phyloP scores from a whole-genome alignment of 164 flowering plant genomes.

The Berberis vulgaris region DNA sequence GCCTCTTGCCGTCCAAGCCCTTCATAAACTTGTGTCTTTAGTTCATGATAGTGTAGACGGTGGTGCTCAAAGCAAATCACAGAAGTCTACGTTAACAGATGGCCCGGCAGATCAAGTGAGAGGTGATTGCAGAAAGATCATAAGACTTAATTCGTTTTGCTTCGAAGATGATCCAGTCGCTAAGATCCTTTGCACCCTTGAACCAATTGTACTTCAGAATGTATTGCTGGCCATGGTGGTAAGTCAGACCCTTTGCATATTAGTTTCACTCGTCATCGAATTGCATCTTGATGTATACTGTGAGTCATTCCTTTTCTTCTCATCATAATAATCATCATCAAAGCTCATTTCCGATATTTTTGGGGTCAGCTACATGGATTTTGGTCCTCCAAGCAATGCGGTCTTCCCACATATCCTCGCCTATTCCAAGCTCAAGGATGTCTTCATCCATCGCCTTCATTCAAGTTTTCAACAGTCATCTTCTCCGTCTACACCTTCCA shows the following conservation, averaged over 20 bases:
- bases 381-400: no score
- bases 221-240: conserved; percentile 75
- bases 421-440: no score
- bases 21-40: conserved; percentile 68
- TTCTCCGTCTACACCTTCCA: no score
- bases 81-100: conserved; percentile 18
- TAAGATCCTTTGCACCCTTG: conserved; percentile 45
- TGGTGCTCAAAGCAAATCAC: conserved; percentile 22
- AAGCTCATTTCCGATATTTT: no score
- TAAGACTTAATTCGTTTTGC: conserved; percentile 15
- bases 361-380: no score
- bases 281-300: no score
- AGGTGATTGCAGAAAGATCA: conserved; percentile 16
- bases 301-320: no score
- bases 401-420: no score
- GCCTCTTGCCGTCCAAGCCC: conserved; percentile 41
- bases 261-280: no score
- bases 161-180: conserved; percentile 76
- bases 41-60: conserved; percentile 59
- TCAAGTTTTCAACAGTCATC: no score
- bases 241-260: conserved; percentile 19
- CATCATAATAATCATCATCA: no score
- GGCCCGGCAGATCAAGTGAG: conserved; percentile 16
- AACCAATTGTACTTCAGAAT: conserved; percentile 44
- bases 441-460: no score